Evolutionary conservation across 1,284 basidiomycete genomes (phyloP).

Genomic region (Sutorius eximius): DNA sequence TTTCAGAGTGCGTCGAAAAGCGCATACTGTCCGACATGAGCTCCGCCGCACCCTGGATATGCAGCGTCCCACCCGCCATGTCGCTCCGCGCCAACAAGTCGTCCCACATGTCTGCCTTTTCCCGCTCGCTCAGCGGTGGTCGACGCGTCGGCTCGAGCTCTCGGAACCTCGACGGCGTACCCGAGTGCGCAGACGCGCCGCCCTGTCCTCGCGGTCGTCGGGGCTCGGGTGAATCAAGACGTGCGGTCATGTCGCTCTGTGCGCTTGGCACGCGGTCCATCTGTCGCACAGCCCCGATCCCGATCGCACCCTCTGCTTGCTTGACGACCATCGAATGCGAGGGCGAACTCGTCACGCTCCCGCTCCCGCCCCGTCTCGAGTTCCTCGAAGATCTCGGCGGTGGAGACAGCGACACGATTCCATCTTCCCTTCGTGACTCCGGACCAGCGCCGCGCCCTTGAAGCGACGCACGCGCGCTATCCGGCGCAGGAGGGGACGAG

Average conservation of each 20-base stretch:
- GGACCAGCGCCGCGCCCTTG: conserved; percentile 5
- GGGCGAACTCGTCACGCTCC: conserved; percentile 8
- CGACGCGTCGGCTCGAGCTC: conserved; percentile 40
- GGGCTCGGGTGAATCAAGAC: conserved; percentile 13
- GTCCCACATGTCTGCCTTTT: conserved; percentile 71
- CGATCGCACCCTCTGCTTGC: conserved; percentile 5
- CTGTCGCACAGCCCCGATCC: conserved; percentile 3
- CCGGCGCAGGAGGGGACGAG: conserved; percentile 4
- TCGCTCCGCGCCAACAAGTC: conserved; percentile 63
- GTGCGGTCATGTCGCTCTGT: conserved; percentile 35
- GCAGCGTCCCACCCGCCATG: conserved; percentile 67
- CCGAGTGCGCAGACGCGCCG: conserved; percentile 16
- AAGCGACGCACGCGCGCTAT: conserved; percentile 9
- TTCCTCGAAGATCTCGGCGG: conserved; percentile 20
- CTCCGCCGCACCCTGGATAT: conserved; percentile 42
- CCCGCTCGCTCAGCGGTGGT: conserved; percentile 53
- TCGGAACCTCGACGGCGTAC: conserved; percentile 48
- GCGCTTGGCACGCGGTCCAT: conserved; percentile 27
- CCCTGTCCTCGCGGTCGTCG: neutral
- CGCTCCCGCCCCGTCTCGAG: conserved; percentile 8
- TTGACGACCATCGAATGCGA: conserved; percentile 8
- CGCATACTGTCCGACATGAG: conserved; percentile 48
- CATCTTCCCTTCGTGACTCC: conserved; percentile 16
- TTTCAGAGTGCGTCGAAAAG: conserved; percentile 36
- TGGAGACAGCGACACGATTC: conserved; percentile 30